These are phyloP conservation scores for Spiraea crenata DNA, from an alignment of 331 rosid species.

Conservation along the genomic window DNA sequence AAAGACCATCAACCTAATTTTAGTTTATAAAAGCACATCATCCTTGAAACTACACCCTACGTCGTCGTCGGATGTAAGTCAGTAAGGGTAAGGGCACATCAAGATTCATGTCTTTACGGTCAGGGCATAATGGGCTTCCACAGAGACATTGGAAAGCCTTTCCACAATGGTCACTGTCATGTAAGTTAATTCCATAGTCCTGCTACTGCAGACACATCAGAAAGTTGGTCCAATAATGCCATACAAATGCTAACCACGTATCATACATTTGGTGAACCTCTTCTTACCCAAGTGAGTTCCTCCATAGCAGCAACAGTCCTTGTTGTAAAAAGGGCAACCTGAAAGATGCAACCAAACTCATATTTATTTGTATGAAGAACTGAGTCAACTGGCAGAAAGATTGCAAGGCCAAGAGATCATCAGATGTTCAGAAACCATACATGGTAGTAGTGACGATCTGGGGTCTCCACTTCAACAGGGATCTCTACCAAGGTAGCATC, in stretches of 20 bases:
- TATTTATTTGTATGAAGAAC: not conserved
- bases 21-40: too few relatives aligned
- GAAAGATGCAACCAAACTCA: constrained; percentile 3
- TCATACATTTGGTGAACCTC: not conserved
- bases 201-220: constrained; percentile 31
- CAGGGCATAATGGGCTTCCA: constrained; percentile 65
- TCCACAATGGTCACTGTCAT: constrained; percentile 42
- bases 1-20: too few relatives aligned
- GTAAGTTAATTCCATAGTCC: constrained; percentile 77
- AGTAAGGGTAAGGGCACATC: too few relatives aligned
- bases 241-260: not conserved
- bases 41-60: too few relatives aligned
- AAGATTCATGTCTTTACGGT: not conserved
- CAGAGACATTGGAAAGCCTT: constrained; percentile 56
- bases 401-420: not conserved
- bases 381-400: too few relatives aligned
- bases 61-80: too few relatives aligned
- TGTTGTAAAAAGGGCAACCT: constrained; percentile 81
- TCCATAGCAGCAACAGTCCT: constrained; percentile 69
- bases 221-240: not conserved
- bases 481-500: constrained; percentile 77
- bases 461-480: constrained; percentile 77
- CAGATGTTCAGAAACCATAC: constrained; percentile 31
- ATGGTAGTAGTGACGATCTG: constrained; percentile 66
- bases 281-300: constrained; percentile 86